These are phyloP conservation scores for Coffea humblotiana DNA, from an alignment of 305 asterid species.

Conservation along the genomic window DNA sequence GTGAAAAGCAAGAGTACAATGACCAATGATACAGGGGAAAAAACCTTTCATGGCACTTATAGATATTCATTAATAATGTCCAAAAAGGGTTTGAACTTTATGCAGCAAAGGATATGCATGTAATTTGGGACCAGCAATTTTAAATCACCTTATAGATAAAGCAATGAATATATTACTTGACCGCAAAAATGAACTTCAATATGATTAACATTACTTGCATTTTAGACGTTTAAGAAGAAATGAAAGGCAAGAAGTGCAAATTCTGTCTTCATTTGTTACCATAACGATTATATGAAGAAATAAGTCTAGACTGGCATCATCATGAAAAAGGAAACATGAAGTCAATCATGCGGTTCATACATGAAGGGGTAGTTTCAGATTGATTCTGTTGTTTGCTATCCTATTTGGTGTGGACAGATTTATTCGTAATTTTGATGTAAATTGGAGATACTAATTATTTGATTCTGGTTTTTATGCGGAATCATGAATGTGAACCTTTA, in stretches of 20 bases:
- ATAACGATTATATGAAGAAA: neutral
- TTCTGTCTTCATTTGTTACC: neutral
- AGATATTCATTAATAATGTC: neutral
- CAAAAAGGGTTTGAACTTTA: neutral
- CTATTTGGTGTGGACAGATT: too few species aligned
- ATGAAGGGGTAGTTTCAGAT: neutral
- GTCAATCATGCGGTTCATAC: neutral
- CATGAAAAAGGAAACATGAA: neutral
- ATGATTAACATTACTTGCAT: too few species aligned
- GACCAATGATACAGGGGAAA: neutral
- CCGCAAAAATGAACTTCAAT: neutral
- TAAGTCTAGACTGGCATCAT: neutral
- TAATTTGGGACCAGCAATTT: neutral
- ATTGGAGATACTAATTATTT: neutral
- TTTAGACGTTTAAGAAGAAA: neutral
- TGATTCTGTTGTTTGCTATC: too few species aligned
- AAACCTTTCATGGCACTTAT: neutral
- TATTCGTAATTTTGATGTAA: neutral
- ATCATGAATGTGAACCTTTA: neutral
- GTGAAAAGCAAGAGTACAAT: neutral
- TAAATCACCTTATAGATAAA: too few species aligned
- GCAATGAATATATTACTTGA: neutral
- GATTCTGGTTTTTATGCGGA: neutral
- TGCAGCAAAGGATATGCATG: neutral
- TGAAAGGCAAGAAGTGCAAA: neutral